A percentile compares a stretch with the other conserved stretches of the same genome.
Evolutionary conservation across 73 alveolate species (phyloP).

Genomic region (Loxodes magnus): DNA sequence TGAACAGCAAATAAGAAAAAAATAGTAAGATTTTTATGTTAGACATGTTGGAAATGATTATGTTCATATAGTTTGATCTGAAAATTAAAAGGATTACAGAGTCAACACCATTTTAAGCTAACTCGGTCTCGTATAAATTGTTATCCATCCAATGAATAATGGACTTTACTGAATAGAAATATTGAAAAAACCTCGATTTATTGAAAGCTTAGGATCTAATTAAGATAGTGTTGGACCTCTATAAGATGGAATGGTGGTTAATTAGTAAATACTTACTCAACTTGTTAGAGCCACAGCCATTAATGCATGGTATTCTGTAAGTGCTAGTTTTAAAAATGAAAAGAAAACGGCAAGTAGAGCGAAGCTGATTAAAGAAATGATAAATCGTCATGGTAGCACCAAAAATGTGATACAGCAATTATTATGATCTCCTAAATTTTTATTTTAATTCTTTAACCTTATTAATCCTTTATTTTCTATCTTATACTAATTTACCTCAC

Average conservation of each 20-base stretch:
- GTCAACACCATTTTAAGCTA: slow-evolving; percentile 7
- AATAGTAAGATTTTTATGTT: no score
- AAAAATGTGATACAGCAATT: no score
- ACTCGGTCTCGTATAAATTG: not conserved
- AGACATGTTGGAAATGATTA: slow-evolving; percentile 15
- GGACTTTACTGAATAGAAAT: slow-evolving; percentile 3
- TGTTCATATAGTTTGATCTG: slow-evolving; percentile 13
- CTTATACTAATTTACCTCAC: no score
- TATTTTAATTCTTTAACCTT: no score
- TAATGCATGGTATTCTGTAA: no score
- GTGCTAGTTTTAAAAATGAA: no score
- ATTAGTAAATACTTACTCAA: not conserved
- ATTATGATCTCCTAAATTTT: no score
- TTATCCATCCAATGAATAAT: not conserved
- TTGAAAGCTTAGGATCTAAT: no score
- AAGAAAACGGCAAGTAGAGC: no score
- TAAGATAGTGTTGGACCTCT: slow-evolving; percentile 10
- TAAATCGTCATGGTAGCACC: no score
- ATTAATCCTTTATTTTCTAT: no score
- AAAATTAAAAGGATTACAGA: slow-evolving; percentile 6
- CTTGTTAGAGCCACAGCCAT: slow-evolving; percentile 3
- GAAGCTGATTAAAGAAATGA: no score
- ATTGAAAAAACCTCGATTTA: slow-evolving; percentile 1
- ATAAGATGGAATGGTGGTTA: slow-evolving; percentile 7
- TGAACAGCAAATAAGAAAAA: slow-evolving; percentile 8